Conservation (phyloP, 1,284 basidiomycete species). For the Malassezia yamatoensis region DNA sequence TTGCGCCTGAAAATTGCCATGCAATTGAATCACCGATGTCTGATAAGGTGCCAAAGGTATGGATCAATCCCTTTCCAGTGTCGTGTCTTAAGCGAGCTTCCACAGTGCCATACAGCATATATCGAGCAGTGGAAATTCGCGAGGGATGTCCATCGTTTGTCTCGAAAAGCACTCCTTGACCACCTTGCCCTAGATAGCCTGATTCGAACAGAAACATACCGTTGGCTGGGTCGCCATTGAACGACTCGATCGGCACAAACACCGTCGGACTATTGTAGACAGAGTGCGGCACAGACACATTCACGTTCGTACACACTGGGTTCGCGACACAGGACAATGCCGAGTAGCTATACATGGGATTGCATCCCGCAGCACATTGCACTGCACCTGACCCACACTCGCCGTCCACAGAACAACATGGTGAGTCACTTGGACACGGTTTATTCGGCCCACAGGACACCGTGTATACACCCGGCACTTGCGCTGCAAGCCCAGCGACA, state of each 20-base stretch:
- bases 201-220: constrained; percentile 35
- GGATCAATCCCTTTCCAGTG: constrained; percentile 29
- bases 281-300: constrained; percentile 21
- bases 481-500: neutral
- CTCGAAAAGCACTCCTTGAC: constrained; percentile 35
- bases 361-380: constrained; percentile 39
- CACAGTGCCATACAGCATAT: constrained; percentile 38
- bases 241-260: constrained; percentile 37
- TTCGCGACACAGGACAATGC: constrained; percentile 32
- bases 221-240: constrained; percentile 27
- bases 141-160: constrained; percentile 25
- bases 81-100: constrained; percentile 30
- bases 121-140: constrained; percentile 37
- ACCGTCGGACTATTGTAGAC: constrained; percentile 26
- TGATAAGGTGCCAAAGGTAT: constrained; percentile 33
- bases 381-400: constrained; percentile 32
- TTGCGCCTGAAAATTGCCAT: constrained; percentile 28
- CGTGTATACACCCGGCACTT: neutral
- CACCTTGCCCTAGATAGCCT: constrained; percentile 30
- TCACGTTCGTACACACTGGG: constrained; percentile 29
- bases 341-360: constrained; percentile 28
- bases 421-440: constrained; percentile 22
- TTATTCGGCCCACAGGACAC: neutral
- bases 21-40: constrained; percentile 35
- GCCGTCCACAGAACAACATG: constrained; percentile 33